A percentile compares a stretch with the other conserved stretches of the same genome.
Evolutionary conservation across 177 flowering plant genomes (phyloP).

Genomic region (Telopea speciosissima): DNA sequence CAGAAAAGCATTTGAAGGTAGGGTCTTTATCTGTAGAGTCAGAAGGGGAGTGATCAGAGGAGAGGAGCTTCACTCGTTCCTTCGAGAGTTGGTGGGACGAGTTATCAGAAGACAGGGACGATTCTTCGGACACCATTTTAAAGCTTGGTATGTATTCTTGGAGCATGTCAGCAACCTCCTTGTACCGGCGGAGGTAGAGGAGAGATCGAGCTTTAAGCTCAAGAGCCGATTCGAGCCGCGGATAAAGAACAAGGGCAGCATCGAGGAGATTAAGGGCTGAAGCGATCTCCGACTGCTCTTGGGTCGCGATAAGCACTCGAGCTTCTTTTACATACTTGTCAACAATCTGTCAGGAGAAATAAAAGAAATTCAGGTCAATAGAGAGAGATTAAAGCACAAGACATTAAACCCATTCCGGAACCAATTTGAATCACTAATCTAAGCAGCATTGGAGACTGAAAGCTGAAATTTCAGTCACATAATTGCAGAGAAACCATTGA

Average conservation of each 20-base stretch:
- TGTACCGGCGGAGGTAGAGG: slow-evolving; percentile 69
- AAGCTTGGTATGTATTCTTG: slow-evolving; percentile 90
- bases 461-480: background rate
- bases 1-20: slow-evolving; percentile 83
- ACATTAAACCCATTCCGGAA: background rate
- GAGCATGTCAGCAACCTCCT: slow-evolving; percentile 88
- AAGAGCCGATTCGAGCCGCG: slow-evolving; percentile 64
- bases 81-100: slow-evolving; percentile 47
- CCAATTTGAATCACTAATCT: too few relatives aligned
- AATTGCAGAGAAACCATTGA: background rate
- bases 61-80: slow-evolving; percentile 69
- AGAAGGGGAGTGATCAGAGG: slow-evolving; percentile 27
- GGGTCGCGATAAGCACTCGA: slow-evolving; percentile 48
- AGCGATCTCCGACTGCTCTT: slow-evolving; percentile 54
- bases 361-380: background rate
- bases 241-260: slow-evolving; percentile 70
- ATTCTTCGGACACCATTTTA: slow-evolving; percentile 47
- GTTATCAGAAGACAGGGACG: slow-evolving; percentile 33
- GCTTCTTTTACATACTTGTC: slow-evolving; percentile 34
- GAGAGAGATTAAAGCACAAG: background rate
- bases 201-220: slow-evolving; percentile 87
- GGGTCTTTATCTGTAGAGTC: slow-evolving; percentile 28
- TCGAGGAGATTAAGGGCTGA: slow-evolving; percentile 72
- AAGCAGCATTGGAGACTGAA: background rate
- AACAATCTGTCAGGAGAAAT: slow-evolving; percentile 46